Evolutionary conservation across 192 early-diverging fungal genomes (phyloP).

Genomic region (Backusella tuberculispora): DNA sequence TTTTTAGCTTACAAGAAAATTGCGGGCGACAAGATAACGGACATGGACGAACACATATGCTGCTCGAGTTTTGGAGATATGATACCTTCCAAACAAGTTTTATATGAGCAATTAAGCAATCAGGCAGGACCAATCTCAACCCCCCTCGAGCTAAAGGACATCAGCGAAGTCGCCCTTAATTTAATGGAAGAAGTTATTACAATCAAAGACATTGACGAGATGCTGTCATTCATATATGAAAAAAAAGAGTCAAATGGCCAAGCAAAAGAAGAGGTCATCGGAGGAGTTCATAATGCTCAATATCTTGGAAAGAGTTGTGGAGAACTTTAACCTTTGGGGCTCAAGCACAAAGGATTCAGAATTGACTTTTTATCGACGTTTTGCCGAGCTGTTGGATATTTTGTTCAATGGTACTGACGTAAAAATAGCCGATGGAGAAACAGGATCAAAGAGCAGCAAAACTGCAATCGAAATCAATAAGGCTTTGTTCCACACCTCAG

Average conservation of each 20-base stretch:
- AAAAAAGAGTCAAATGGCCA: too few relatives aligned
- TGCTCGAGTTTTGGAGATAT: background rate
- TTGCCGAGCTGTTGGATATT: conserved; percentile 2
- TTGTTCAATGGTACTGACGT: background rate
- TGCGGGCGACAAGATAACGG: background rate
- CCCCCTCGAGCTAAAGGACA: background rate
- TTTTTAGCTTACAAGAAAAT: background rate
- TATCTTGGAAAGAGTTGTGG: conserved; percentile 4
- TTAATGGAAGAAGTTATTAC: background rate
- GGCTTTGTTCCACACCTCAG: background rate
- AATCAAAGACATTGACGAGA: background rate
- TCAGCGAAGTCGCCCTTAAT: background rate
- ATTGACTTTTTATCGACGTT: conserved; percentile 12
- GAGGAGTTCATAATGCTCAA: background rate
- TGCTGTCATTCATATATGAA: too few relatives aligned
- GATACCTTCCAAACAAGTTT: background rate
- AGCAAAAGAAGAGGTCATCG: too few relatives aligned
- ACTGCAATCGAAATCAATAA: background rate
- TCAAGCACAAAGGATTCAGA: conserved; percentile 5
- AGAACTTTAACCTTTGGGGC: background rate
- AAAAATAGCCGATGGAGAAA: background rate
- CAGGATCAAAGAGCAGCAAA: conserved; percentile 4
- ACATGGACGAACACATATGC: background rate
- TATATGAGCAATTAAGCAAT: background rate
- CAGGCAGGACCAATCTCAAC: background rate